Evolutionary conservation across 1,139 yeast genomes (phyloP), one percentile per base, ranked within the genome.

Genomic region (Suhomyces yuchorum): DNA sequence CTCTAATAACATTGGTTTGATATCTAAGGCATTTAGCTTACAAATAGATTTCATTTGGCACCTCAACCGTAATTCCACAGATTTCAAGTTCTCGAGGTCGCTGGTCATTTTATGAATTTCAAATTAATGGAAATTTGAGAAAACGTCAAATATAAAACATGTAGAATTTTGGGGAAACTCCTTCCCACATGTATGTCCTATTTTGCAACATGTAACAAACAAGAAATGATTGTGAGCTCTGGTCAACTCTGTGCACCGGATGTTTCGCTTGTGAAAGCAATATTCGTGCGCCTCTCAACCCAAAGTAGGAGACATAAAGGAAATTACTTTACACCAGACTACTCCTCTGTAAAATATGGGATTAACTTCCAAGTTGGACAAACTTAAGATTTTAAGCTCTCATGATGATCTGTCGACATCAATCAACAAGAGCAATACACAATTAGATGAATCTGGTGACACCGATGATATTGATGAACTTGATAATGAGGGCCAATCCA

Each of bases 401-500:
- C 46, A 50, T 32, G 57, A 50, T 3, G 40, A 41, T 30, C n/a
- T n/a, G n/a, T n/a, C n/a, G n/a, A n/a, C n/a, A n/a, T n/a, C n/a
- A n/a, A n/a, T n/a, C n/a, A n/a, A n/a, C n/a, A n/a, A n/a, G n/a
- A n/a, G n/a, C n/a, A n/a, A n/a, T n/a, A n/a, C n/a, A n/a, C n/a
- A n/a, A n/a, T n/a, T n/a, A n/a, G n/a, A n/a, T n/a, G n/a, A n/a
- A n/a, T n/a, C n/a, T n/a, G n/a, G n/a, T n/a, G n/a, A n/a, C 49
- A 52, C 70, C 0, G 90, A 84, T 64, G 97, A 91, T 65, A 80
- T 90, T 43, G 98, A 92, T 65, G 98, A 92, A 63, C 81, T 92
- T 40, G 97, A 91, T 61, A 90, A 84, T 50, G 93, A 92, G 51
- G 92, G 92, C 24, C 96, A 91, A 66, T 86, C 84, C 45, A 90